Evolutionary conservation across 352 stramenopile genomes (phyloP).

Genomic region (Blastocystis sp.): DNA sequence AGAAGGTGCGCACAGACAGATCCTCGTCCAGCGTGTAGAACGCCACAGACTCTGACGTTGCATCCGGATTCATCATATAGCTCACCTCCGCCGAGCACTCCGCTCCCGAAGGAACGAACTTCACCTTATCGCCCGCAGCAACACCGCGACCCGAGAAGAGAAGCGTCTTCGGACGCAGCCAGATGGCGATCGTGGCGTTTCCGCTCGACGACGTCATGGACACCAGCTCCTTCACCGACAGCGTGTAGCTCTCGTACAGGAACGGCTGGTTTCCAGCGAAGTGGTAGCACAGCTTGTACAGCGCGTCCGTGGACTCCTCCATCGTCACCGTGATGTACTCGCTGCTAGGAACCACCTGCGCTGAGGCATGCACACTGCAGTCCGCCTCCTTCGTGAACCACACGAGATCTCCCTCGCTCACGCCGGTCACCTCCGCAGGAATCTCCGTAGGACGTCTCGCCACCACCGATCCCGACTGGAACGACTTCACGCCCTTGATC

Average conservation of each 20-base stretch:
- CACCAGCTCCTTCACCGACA: slow-evolving; percentile 40
- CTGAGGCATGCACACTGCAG: neutral
- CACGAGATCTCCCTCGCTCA: neutral
- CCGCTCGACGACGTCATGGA: neutral
- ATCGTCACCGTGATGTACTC: neutral
- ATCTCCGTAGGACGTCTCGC: neutral
- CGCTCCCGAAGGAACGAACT: slow-evolving; percentile 15
- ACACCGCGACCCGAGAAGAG: slow-evolving; percentile 10
- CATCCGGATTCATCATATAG: slow-evolving; percentile 20
- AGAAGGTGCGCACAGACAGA: neutral
- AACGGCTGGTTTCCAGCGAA: slow-evolving; percentile 12
- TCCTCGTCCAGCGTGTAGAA: slow-evolving; percentile 43
- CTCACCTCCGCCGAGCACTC: slow-evolving; percentile 8
- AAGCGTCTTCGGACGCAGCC: slow-evolving; percentile 41
- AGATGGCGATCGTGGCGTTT: neutral
- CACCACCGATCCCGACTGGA: neutral
- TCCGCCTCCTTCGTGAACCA: neutral
- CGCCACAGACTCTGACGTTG: neutral
- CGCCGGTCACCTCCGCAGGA: neutral
- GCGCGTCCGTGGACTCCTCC: neutral
- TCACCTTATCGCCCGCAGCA: slow-evolving; percentile 29
- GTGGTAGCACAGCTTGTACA: slow-evolving; percentile 3
- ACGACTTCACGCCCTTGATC: slow-evolving; percentile 17
- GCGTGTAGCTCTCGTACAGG: neutral
- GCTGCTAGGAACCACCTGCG: neutral